A percentile compares a stretch with the other conserved stretches of the same genome.
Evolutionary conservation across 2,329 filamentous ascomycete species (phyloP).

Genomic region (Grosmannia penicillata): DNA sequence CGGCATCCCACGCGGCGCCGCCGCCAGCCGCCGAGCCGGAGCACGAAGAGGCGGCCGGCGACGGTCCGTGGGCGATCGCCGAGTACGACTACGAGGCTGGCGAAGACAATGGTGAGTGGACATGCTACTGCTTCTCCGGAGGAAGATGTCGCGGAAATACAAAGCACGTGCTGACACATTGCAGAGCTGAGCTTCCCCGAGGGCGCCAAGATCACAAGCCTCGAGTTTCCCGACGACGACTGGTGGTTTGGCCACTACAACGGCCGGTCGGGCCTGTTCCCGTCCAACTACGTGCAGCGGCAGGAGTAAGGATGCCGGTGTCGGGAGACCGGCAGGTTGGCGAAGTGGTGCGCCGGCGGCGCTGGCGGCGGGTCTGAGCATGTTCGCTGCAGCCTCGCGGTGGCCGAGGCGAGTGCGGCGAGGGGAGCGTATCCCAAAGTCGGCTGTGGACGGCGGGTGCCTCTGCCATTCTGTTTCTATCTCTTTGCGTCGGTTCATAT

Average conservation of each 20-base stretch:
- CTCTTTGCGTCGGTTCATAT: conserved; percentile 1
- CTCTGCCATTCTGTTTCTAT: no score
- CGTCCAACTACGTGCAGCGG: conserved; percentile 54
- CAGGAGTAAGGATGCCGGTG: conserved; percentile 15
- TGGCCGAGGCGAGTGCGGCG: no score
- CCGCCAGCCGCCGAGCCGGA: conserved; percentile 18
- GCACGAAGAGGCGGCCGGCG: conserved; percentile 17
- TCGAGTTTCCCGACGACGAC: conserved; percentile 95
- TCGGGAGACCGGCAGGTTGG: not conserved
- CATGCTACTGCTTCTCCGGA: no score
- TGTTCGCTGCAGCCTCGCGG: no score
- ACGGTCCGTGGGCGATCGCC: conserved; percentile 60
- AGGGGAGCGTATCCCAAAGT: no score
- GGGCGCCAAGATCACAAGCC: conserved; percentile 61
- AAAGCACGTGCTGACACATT: conserved; percentile 22
- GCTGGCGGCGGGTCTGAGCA: no score
- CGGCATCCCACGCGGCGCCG: conserved; percentile 15
- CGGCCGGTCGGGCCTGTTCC: conserved; percentile 73
- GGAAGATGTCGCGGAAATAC: no score
- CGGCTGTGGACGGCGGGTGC: no score
- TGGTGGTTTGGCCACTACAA: conserved; percentile 93
- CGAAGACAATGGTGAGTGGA: conserved; percentile 73
- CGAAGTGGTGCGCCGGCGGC: no score
- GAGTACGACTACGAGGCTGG: conserved; percentile 94
- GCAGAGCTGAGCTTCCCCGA: conserved; percentile 71